Base-by-base conservation (phyloP, 352 stramenopile species). In the Phytophthora chlamydospora region DNA sequence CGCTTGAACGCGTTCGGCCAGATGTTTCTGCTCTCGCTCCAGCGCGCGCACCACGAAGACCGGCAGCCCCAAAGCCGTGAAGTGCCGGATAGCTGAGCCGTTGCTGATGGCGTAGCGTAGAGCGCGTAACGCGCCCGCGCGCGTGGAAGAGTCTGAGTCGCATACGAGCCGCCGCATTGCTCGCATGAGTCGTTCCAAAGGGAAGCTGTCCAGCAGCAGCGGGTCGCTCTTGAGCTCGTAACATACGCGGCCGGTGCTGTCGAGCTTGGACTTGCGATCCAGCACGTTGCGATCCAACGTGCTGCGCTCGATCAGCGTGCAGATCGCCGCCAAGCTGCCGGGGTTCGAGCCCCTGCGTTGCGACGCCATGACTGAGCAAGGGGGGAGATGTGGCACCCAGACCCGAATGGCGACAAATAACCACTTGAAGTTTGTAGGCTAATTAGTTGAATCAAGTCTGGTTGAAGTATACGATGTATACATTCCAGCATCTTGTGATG, bases 201-300 rank as follows among this genome's bases (percentile, higher is more conserved):
- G 79, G 55, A 96, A 96, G 27, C 66, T 80, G 52, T 96, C 85
- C 6, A 96, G 78, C 54, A 93, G 69, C 58, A 96, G 62, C 32
- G 88, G 85, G 51, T 96, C 83, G 48, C 82, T 93, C 62, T 96
- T 96, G 31, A 96, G 79, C 50, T 96, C 88, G 71, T 93, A 85
- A 62, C 83, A 93, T 42, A 96, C 73, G 13, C 88, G 81, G 4
- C 88, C 88, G 2, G 80, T 90, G 43, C 85, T 93, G 59, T 96
- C 88, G 21, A 96, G 81, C 63, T 96, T 96, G 42, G 88, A 91
- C 67, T 93, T 93, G 57, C 88, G 83, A 54, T 96, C 88, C 42
- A 96, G 58, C 16, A 77, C 89, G 21, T 85, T 85, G 38, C 79
- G 83, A 47, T 96, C 88, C 27, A 31, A 31, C 27, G 78, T 90